Evolutionary conservation across 495 filamentous ascomycete species (phyloP), one percentile per base, ranked within the genome.

Genomic region (Penicilliopsis zonata): DNA sequence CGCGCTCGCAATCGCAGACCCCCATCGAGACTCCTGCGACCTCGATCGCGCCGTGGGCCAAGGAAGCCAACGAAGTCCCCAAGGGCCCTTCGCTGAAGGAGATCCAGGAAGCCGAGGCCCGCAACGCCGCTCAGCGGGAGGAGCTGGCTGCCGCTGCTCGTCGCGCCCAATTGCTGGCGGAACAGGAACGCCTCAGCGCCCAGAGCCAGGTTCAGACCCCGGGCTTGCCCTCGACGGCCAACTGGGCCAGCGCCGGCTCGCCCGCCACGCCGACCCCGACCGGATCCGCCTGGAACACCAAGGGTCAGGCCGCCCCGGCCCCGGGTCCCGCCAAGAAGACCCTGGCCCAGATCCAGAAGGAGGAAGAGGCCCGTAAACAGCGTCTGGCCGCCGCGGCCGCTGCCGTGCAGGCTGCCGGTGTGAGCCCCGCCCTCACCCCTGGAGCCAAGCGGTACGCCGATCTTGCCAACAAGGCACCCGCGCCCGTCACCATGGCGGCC

Each of bases 31-130:
- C 71, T 3, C 68, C 68, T 0, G 55, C 65, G 21, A 64, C 83
- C 3, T 79, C 85, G 2, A 64, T 94, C 29, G 90, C 90, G 1
- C 90, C 90, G 1, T 98, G 90, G 90, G 90, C 90, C 4, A 87
- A 86, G 52, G 85, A 95, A 38, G 61, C 69, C 8, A 63, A 71
- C 13, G 86, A 86, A 47, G 54, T 74, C 13, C 74, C 82, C 18
- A 95, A 84, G 60, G 86, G 83, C 0, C 90, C 88, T 2, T 94
- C 87, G 34, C 67, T 98, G 34, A 95, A 85, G 58, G 87, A 98
- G 46, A 98, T 98, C 23, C 90, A 98, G 49, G 90, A 94, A 55
- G 74, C 83, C 15, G 90, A 98, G 54, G 88, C 90, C 21, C 79
- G 80, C 44, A 90, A 83, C 48, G 88, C 86, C n/a, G 87, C 90